These are phyloP conservation scores for Phyllosticta citriasiana DNA, from an alignment of 2,329 filamentous ascomycete genomes.

Conservation along the genomic window DNA sequence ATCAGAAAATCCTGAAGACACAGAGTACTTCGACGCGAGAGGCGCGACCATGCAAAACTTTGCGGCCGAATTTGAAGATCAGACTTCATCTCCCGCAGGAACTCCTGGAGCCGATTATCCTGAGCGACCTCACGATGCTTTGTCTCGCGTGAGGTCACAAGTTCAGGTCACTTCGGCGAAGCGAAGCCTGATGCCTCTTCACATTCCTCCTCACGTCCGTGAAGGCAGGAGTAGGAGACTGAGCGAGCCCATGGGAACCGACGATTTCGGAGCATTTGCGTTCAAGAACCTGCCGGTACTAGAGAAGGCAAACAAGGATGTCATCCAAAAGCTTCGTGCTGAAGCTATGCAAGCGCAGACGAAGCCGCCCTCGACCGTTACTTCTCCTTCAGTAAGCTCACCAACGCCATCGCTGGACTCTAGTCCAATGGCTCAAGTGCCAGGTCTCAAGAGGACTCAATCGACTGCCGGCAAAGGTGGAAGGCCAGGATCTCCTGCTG, in stretches of 20 bases:
- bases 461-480: conserved; percentile 63
- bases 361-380: conserved; percentile 34
- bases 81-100: conserved; percentile 61
- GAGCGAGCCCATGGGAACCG: conserved; percentile 77
- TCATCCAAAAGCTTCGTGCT: conserved; percentile 89
- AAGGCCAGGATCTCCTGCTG: conserved; percentile 77
- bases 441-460: conserved; percentile 62
- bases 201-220: conserved; percentile 92
- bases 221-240: conserved; percentile 79
- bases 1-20: conserved; percentile 89
- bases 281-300: conserved; percentile 96
- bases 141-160: conserved; percentile 81
- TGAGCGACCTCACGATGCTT: conserved; percentile 86
- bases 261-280: conserved; percentile 93
- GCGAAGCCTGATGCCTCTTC: conserved; percentile 84
- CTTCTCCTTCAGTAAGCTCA: conserved; percentile 39
- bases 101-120: conserved; percentile 66
- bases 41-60: conserved; percentile 90
- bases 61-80: conserved; percentile 87
- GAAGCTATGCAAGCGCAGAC: conserved; percentile 70
- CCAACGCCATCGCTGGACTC: conserved; percentile 65
- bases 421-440: conserved; percentile 71
- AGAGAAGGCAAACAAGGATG: conserved; percentile 97
- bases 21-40: conserved; percentile 90
- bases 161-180: conserved; percentile 74